Evolutionary conservation across 495 filamentous ascomycete species (phyloP).

Genomic region (Hyaloscypha hepaticicola): DNA sequence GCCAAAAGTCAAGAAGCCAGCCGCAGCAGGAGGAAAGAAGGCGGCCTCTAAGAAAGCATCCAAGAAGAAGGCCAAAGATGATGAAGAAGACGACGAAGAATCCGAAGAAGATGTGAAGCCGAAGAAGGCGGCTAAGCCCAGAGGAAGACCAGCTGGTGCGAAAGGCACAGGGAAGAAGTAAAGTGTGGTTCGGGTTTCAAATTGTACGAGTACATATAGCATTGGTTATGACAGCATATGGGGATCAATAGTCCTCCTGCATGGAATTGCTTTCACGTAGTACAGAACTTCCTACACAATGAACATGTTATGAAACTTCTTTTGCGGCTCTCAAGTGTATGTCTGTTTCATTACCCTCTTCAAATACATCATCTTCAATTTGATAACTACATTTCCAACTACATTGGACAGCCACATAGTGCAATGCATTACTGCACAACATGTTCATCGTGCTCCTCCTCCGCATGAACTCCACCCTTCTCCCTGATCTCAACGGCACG

Average conservation of each 20-base stretch:
- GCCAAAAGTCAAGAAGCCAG: constrained; percentile 60
- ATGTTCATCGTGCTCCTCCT: constrained; percentile 4
- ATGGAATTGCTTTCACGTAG: neutral
- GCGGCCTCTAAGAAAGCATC: constrained; percentile 46
- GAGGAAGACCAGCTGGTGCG: constrained; percentile 35
- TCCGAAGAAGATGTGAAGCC: constrained; percentile 47
- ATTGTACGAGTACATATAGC: constrained; percentile 6
- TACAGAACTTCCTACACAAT: neutral
- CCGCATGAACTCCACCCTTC: constrained; percentile 30
- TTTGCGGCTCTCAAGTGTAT: neutral
- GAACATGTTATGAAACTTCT: neutral
- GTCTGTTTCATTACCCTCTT: no score
- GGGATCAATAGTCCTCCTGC: neutral
- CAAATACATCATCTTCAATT: neutral
- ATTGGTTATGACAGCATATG: constrained; percentile 1
- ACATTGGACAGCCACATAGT: no score
- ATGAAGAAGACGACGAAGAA: constrained; percentile 33
- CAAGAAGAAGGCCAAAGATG: constrained; percentile 62
- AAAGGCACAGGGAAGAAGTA: constrained; percentile 39
- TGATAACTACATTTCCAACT: neutral
- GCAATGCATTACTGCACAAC: neutral
- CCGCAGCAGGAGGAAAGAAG: constrained; percentile 46
- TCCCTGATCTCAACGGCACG: constrained; percentile 43
- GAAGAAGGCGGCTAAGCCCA: constrained; percentile 52
- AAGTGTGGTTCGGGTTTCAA: neutral